Evolutionary conservation across 1,284 basidiomycete species (phyloP).

Genomic region (Malassezia furfur): DNA sequence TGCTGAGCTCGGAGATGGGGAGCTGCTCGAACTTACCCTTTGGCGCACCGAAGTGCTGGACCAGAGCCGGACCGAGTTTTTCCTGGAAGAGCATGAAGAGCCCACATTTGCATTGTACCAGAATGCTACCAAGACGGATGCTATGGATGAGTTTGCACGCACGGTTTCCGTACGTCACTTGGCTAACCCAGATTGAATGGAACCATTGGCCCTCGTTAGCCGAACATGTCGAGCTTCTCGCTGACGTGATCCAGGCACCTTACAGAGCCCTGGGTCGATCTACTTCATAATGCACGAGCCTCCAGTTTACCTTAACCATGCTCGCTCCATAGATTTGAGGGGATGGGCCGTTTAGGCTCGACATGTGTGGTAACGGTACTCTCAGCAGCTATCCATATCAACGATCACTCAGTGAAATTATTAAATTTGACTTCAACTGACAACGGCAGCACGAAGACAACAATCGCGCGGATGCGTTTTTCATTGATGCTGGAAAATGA

Average conservation of each 20-base stretch:
- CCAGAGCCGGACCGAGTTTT: background rate
- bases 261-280: background rate
- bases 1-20: background rate
- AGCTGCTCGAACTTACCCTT: background rate
- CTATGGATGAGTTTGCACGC: background rate
- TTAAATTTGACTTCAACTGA: too few species aligned
- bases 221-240: background rate
- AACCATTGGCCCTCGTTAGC: background rate
- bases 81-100: background rate
- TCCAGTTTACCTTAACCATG: too few species aligned
- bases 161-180: background rate
- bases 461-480: too few species aligned
- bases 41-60: slow-evolving; percentile 5
- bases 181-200: background rate
- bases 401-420: too few species aligned
- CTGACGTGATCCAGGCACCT: background rate
- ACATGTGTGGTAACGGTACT: too few species aligned
- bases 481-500: too few species aligned
- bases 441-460: too few species aligned
- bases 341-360: too few species aligned
- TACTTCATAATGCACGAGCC: background rate
- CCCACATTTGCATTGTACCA: background rate
- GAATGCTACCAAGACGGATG: background rate
- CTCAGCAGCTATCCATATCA: too few species aligned
- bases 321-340: too few species aligned